These are phyloP conservation scores for Ophiostoma fasciatum DNA, from an alignment of 2,329 filamentous ascomycete species.

Conservation along the genomic window DNA sequence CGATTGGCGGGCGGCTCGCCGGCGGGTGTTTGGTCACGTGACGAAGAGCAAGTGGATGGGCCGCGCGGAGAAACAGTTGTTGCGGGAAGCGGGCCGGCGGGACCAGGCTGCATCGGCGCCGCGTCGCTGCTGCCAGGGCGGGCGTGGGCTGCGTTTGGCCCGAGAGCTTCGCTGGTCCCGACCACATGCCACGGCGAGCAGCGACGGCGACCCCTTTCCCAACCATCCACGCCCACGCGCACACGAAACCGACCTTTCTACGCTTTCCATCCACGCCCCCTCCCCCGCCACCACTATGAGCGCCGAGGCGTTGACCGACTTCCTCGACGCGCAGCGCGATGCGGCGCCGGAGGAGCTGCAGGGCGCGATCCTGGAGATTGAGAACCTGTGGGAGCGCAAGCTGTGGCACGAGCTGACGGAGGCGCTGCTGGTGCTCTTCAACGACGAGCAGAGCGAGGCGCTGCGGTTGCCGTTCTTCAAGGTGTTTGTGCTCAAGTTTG, in stretches of 20 bases:
- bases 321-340: constrained; percentile 82
- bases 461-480: constrained; percentile 87
- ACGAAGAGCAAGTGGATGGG: not conserved
- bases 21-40: constrained; percentile 1
- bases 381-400: constrained; percentile 96
- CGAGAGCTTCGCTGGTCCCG: too few relatives aligned
- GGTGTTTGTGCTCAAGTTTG: constrained; percentile 88
- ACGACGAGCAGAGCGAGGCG: constrained; percentile 59
- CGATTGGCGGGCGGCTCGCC: constrained; percentile 9
- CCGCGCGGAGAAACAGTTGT: constrained; percentile 7
- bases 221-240: not conserved
- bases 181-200: too few relatives aligned
- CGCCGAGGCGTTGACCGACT: constrained; percentile 76
- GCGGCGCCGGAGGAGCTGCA: constrained; percentile 77
- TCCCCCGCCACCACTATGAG: constrained; percentile 43
- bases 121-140: too few relatives aligned
- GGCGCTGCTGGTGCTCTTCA: constrained; percentile 76
- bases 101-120: constrained; percentile 27
- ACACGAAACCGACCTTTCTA: not conserved
- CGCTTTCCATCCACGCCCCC: not conserved
- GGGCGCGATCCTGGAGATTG: constrained; percentile 76
- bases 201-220: too few relatives aligned
- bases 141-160: too few relatives aligned
- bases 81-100: constrained; percentile 8
- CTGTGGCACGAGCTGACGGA: constrained; percentile 98